phyloP scores from a whole-genome alignment of 2,329 filamentous ascomycete species.

The Coniochaeta sp. region DNA sequence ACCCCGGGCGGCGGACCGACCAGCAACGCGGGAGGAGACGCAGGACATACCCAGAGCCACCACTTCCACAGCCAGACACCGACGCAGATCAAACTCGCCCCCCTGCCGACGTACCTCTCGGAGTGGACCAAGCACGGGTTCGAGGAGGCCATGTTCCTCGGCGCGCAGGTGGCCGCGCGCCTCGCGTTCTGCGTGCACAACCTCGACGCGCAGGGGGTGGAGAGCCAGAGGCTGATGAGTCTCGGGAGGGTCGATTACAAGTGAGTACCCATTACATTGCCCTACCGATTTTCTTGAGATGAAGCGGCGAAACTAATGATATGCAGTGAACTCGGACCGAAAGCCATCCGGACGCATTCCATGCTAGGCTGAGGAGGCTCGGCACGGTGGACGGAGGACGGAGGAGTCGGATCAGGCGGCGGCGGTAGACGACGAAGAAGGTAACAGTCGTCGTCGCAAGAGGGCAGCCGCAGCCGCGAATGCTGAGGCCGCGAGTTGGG shows the following conservation, averaged over 20 bases:
- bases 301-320: not conserved
- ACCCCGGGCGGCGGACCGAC: conserved; percentile 11
- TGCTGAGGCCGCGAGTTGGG: too few species aligned
- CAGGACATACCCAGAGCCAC: conserved; percentile 23
- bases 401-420: too few species aligned
- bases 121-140: conserved; percentile 79
- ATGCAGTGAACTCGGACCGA: conserved; percentile 44
- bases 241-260: conserved; percentile 54
- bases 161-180: conserved; percentile 74
- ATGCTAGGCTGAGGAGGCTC: conserved; percentile 42
- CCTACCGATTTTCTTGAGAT: too few species aligned
- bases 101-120: conserved; percentile 75
- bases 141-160: conserved; percentile 82
- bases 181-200: conserved; percentile 54
- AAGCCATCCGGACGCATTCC: conserved; percentile 45
- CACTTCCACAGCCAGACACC: conserved; percentile 66
- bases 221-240: conserved; percentile 49
- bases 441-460: too few species aligned
- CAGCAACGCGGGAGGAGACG: conserved; percentile 31
- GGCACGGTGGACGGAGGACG: too few species aligned
- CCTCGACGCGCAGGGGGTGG: conserved; percentile 42
- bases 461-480: too few species aligned
- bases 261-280: too few species aligned
- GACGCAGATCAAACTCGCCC: conserved; percentile 72
- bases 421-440: too few species aligned